Conservation (phyloP, 129 eudicot species). For the Apium graveolens region DNA sequence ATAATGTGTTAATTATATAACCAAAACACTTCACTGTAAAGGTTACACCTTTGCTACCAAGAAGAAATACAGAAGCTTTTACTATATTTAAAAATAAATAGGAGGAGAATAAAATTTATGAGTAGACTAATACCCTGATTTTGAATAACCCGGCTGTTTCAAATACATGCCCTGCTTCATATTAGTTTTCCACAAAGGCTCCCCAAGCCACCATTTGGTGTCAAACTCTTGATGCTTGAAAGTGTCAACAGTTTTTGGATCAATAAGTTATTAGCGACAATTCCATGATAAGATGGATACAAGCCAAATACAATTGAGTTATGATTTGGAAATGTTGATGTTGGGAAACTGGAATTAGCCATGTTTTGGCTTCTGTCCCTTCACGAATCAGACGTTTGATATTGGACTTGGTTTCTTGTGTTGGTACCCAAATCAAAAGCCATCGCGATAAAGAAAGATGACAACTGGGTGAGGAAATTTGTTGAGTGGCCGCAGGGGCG, state of each 20-base stretch:
- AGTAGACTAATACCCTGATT: too few relatives aligned
- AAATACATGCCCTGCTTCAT: too few relatives aligned
- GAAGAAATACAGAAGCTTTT: too few relatives aligned
- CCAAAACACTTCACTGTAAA: too few relatives aligned
- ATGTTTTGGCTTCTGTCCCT: constrained; percentile 4
- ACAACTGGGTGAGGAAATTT: constrained; percentile 1
- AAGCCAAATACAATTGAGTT: constrained; percentile 7
- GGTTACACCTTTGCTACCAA: too few relatives aligned
- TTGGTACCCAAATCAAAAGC: constrained; percentile 8
- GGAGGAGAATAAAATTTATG: too few relatives aligned
- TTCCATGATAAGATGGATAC: constrained; percentile 13
- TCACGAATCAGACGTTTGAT: not conserved
- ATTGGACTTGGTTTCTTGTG: constrained; percentile 5
- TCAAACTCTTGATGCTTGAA: not conserved
- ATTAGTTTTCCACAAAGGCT: not conserved
- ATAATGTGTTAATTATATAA: too few relatives aligned
- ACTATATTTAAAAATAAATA: too few relatives aligned
- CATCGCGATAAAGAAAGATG: not conserved
- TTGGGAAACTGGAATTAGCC: constrained; percentile 1
- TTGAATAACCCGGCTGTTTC: too few relatives aligned
- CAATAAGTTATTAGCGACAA: not conserved
- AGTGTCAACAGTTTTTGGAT: not conserved
- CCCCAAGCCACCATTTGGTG: not conserved
- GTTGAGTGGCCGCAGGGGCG: not conserved
- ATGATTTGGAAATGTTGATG: constrained; percentile 1